Evolutionary conservation across 257 asterid genomes (phyloP), one percentile per base, ranked within the genome.

Genomic region (Solanum ahanhuiri): DNA sequence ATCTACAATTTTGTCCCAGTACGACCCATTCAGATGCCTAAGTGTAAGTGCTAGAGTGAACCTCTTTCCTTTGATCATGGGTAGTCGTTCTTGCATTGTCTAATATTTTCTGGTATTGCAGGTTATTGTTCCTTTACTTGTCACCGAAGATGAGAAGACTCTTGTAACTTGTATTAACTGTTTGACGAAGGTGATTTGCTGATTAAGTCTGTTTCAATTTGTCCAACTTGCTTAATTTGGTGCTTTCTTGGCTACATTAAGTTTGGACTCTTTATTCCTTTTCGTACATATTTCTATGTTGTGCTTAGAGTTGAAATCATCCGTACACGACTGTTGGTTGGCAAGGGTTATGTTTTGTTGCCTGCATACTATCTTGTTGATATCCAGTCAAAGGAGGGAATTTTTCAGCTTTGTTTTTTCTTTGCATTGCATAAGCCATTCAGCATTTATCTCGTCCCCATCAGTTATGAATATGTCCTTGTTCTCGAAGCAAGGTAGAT

Each of bases 51-150:
- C 69, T 48, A 18, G 67, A 48, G 67, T 79, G 83, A 23, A 45
- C 23, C 23, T 8, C 66, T 45, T 15, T 77, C 84, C 39, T 81
- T 81, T 3, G 41, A 15, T 48, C 39, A 81, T 48, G 84, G 25
- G 30, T 17, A 51, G 43, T 79, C 15, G 9, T 81, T 48, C 84
- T 81, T 81, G 67, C 67, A 28, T 85, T 54, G 41, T 89, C 85
- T 88, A 63, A 35, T 23, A 82, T 82, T 72, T 67, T 77, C 86
- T 85, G 82, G 84, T 12, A 7, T 86, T 89, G 92, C 94, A 97
- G 99, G 98, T 97, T 89, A 92, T 95, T 90, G 96, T 95, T 89
- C 99, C 99, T 58, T 90, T 96, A 89, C 94, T 97, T 73, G 98
- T 93, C 79, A 94, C 99, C 33, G 99, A 97, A 91, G 99, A 97